These are phyloP conservation scores for Clavispora santaluciae DNA, from an alignment of 805 yeast species.

Conservation along the genomic window DNA sequence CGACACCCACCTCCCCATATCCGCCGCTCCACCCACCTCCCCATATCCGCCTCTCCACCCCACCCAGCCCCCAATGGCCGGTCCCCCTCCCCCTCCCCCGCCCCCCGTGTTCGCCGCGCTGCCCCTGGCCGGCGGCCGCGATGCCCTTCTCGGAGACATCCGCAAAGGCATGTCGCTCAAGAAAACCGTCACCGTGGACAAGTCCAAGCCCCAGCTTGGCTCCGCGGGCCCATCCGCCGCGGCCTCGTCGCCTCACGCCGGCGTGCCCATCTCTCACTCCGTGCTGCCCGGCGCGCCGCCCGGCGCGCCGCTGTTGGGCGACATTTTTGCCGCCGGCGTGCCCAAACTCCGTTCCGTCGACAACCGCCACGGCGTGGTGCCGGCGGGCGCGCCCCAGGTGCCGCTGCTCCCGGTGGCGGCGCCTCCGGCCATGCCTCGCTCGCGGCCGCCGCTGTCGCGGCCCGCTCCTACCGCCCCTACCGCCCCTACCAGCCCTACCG, in stretches of 20 bases:
- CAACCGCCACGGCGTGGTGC: slow-evolving; percentile 34
- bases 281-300: too few species aligned
- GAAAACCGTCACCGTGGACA: slow-evolving; percentile 42
- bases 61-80: slow-evolving; percentile 25
- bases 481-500: slow-evolving; percentile 15
- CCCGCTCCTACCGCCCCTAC: slow-evolving; percentile 14
- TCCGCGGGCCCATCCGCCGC: slow-evolving; percentile 25
- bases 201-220: slow-evolving; percentile 56
- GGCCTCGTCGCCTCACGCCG: too few species aligned
- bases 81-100: slow-evolving; percentile 39
- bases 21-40: not conserved
- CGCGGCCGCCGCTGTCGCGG: slow-evolving; percentile 10
- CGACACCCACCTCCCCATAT: not conserved
- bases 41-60: not conserved
- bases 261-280: too few species aligned
- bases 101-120: slow-evolving; percentile 19
- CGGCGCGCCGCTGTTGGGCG: slow-evolving; percentile 61
- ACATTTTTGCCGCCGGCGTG: slow-evolving; percentile 73
- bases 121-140: slow-evolving; percentile 26
- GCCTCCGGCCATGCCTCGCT: slow-evolving; percentile 7
- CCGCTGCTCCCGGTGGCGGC: slow-evolving; percentile 18
- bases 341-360: slow-evolving; percentile 54
- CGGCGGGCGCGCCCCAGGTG: slow-evolving; percentile 36
- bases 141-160: slow-evolving; percentile 71
- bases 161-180: slow-evolving; percentile 49